Conservation (phyloP, 1,284 basidiomycete species). For the Porodaedalea pini region DNA sequence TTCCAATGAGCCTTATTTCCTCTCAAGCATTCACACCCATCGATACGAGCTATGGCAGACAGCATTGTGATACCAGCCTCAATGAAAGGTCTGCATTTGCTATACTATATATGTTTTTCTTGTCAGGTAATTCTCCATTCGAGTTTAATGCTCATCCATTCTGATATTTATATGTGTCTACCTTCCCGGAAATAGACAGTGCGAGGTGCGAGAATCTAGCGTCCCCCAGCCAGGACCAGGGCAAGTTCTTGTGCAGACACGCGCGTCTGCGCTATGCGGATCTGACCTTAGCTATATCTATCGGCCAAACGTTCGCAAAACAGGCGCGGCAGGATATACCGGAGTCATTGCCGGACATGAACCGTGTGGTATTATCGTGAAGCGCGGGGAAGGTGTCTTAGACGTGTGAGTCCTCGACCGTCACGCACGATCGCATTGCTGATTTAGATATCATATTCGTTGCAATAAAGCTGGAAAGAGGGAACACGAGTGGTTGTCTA, state of each 20-base stretch:
- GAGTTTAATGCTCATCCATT: background rate
- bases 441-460: background rate
- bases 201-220: constrained; percentile 8
- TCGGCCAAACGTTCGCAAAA: constrained; percentile 19
- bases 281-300: constrained; percentile 21
- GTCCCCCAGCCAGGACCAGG: constrained; percentile 17
- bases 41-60: background rate
- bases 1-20: no score
- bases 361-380: constrained; percentile 20
- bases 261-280: constrained; percentile 20
- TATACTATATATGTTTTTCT: background rate
- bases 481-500: constrained; percentile 20
- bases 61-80: background rate
- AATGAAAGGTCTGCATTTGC: background rate
- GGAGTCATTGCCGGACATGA: constrained; percentile 22
- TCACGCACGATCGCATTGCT: no score
- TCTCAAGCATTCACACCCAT: no score
- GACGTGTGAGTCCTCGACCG: constrained; percentile 12
- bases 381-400: constrained; percentile 17
- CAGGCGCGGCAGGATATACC: constrained; percentile 17
- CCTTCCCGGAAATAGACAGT: constrained; percentile 16
- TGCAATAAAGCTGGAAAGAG: constrained; percentile 17
- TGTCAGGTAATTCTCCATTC: background rate
- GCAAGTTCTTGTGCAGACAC: constrained; percentile 19
- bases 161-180: constrained; percentile 17